Evolutionary conservation across 371 early-diverging fungal species (phyloP).

Genomic region (Apophysomyces elegans): DNA sequence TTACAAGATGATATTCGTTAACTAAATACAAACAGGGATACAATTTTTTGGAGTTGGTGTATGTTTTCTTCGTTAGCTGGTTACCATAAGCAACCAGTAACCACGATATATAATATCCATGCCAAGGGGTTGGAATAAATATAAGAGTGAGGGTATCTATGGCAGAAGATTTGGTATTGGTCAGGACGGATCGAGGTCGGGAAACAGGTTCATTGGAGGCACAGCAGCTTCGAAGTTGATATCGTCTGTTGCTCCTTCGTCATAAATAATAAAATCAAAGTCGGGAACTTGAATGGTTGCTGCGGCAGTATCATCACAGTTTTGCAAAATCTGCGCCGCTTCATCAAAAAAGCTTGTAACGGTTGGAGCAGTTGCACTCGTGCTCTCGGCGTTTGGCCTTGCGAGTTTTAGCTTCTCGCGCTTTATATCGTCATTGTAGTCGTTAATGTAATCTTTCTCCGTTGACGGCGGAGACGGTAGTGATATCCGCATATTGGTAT

Average conservation of each 20-base stretch:
- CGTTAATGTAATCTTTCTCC: background rate
- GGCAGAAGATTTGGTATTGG: slow-evolving; percentile 7
- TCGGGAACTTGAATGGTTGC: slow-evolving; percentile 12
- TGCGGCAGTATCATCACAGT: slow-evolving; percentile 7
- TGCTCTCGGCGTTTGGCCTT: background rate
- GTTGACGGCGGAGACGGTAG: slow-evolving; percentile 1
- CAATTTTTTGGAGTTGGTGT: background rate
- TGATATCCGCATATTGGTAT: slow-evolving; percentile 2
- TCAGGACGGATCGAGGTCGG: slow-evolving; percentile 15
- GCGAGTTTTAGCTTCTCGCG: background rate
- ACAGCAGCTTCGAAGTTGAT: background rate
- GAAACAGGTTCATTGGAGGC: background rate
- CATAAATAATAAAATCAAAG: background rate
- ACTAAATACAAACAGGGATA: background rate
- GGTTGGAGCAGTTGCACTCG: background rate
- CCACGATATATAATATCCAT: background rate
- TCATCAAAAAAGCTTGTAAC: background rate
- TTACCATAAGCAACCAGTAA: background rate
- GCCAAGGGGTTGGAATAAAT: background rate
- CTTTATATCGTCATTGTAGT: background rate
- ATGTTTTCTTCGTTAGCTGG: background rate
- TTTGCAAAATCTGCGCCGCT: slow-evolving; percentile 4
- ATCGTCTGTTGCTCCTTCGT: background rate
- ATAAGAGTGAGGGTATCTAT: slow-evolving; percentile 5
- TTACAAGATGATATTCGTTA: slow-evolving; percentile 1